Conservation (phyloP, 2,329 filamentous ascomycete species). For the Aureobasidium melanogenum region DNA sequence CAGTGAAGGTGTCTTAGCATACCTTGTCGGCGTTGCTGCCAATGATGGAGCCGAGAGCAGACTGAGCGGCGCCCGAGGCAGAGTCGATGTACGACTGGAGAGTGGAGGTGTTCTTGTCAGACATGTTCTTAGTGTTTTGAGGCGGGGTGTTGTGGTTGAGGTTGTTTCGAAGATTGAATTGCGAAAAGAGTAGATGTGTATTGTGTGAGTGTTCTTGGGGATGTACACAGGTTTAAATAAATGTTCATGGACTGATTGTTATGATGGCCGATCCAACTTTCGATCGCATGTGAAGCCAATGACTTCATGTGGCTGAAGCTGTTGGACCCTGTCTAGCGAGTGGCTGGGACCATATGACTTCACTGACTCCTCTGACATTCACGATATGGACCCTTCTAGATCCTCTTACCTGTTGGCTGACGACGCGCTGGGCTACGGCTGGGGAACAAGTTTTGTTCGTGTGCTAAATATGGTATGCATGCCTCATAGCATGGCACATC, state of each 20-base stretch:
- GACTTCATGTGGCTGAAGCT: slow-evolving; percentile 1
- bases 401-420: neutral
- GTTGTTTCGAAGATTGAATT: neutral
- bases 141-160: neutral
- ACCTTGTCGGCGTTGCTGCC: slow-evolving; percentile 62
- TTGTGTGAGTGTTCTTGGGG: neutral
- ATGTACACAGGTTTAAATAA: neutral
- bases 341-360: slow-evolving; percentile 9
- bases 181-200: neutral
- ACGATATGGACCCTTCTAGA: neutral
- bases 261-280: neutral
- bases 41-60: slow-evolving; percentile 60
- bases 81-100: slow-evolving; percentile 61
- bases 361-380: neutral
- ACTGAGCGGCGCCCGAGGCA: slow-evolving; percentile 64
- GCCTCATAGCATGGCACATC: too few species aligned
- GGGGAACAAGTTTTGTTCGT: neutral
- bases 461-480: too few species aligned
- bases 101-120: slow-evolving; percentile 59
- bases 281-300: slow-evolving; percentile 4
- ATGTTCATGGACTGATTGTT: neutral
- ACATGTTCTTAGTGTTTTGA: slow-evolving; percentile 31
- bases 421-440: neutral
- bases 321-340: slow-evolving; percentile 2
- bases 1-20: slow-evolving; percentile 15